phyloP scores from a whole-genome alignment of 768 basidiomycete genomes.

The Kwoniella heveanensis region DNA sequence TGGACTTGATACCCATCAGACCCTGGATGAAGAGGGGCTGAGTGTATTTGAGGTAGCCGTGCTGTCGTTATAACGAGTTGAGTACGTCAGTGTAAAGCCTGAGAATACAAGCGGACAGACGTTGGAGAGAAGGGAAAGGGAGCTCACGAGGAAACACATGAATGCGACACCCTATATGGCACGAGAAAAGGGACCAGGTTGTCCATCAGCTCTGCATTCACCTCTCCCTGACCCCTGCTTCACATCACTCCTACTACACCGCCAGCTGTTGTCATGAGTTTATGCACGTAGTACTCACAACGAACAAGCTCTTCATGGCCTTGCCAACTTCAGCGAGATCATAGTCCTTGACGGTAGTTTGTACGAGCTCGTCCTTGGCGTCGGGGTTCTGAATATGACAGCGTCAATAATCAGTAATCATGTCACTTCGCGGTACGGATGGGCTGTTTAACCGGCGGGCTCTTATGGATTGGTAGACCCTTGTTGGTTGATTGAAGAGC shows the following conservation, averaged over 20 bases:
- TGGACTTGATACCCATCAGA: slow-evolving; percentile 88
- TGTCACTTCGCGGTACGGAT: too few relatives aligned
- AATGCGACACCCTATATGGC: slow-evolving; percentile 70
- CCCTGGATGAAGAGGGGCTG: slow-evolving; percentile 94
- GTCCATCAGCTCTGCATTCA: too few relatives aligned
- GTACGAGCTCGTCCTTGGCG: slow-evolving; percentile 66
- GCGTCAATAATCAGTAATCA: background rate
- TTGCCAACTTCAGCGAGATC: slow-evolving; percentile 87
- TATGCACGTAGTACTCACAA: slow-evolving; percentile 40
- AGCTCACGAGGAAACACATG: slow-evolving; percentile 72
- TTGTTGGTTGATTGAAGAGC: too few relatives aligned
- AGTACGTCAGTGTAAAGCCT: too few relatives aligned
- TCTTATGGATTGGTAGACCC: too few relatives aligned
- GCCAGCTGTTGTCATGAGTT: background rate
- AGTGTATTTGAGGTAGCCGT: slow-evolving; percentile 91
- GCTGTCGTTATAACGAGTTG: too few relatives aligned
- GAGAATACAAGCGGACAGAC: too few relatives aligned
- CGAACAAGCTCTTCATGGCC: slow-evolving; percentile 57
- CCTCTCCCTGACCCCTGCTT: too few relatives aligned
- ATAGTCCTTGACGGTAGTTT: slow-evolving; percentile 92
- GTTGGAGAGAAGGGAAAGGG: too few relatives aligned
- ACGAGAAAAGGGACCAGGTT: too few relatives aligned
- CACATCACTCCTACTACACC: too few relatives aligned
- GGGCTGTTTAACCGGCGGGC: too few relatives aligned
- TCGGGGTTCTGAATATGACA: slow-evolving; percentile 57